These are phyloP conservation scores for Trypanosoma vivax DNA, from an alignment of 208 protist species.

Conservation along the genomic window DNA sequence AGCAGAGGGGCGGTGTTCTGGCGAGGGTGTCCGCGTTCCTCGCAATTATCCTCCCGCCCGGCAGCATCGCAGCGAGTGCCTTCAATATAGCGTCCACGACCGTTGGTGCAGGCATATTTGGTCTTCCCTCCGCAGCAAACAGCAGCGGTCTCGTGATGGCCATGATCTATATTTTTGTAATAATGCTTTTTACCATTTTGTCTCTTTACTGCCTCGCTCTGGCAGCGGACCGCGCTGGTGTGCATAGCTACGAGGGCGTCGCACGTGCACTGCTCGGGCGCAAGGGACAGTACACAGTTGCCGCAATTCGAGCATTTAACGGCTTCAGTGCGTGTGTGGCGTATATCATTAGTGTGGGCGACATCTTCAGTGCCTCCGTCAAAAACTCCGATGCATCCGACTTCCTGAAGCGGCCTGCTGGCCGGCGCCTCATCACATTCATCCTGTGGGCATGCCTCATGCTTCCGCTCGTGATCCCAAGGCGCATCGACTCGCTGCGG, in stretches of 20 bases:
- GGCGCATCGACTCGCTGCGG: background rate
- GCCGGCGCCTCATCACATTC: conserved; percentile 2
- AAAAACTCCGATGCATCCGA: background rate
- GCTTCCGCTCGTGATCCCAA: conserved; percentile 12
- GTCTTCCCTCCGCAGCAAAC: conserved; percentile 50
- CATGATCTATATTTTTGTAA: conserved; percentile 31
- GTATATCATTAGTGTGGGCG: conserved; percentile 24
- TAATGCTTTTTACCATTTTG: conserved; percentile 43
- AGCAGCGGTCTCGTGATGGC: conserved; percentile 42
- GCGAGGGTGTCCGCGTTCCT: conserved; percentile 1
- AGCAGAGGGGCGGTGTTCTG: background rate
- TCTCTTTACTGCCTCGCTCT: conserved; percentile 30
- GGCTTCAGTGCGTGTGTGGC: conserved; percentile 21
- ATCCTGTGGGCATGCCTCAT: conserved; percentile 17
- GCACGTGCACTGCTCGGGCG: conserved; percentile 21
- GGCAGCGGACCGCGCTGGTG: conserved; percentile 23
- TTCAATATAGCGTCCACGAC: conserved; percentile 49
- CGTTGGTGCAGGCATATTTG: conserved; percentile 60
- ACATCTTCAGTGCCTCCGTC: conserved; percentile 18
- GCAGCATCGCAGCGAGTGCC: conserved; percentile 28
- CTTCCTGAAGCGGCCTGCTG: conserved; percentile 5
- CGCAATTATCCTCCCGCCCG: conserved; percentile 37
- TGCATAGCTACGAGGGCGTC: conserved; percentile 41
- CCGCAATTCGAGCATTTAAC: conserved; percentile 13
- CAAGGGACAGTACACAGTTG: conserved; percentile 10